Percentiles rank a stretch among this genome's conserved stretches.
Evolutionary conservation across 495 filamentous ascomycete genomes (phyloP).

Genomic region (Xylaria scruposa): DNA sequence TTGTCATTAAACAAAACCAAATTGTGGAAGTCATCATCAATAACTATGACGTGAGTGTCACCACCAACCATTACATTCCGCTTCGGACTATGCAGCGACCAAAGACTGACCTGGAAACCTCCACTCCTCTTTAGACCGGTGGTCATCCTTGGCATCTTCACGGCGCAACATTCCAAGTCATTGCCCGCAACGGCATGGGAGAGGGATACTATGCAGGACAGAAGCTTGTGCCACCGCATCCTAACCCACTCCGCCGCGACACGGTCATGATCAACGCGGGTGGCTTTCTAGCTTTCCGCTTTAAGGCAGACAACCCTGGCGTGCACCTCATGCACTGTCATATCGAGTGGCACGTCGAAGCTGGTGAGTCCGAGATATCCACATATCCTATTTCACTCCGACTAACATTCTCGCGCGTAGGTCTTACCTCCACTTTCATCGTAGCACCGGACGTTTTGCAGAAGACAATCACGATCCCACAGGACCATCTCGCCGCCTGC

Average conservation of each 20-base stretch:
- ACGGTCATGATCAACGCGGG: conserved; percentile 60
- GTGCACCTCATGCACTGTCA: conserved; percentile 85
- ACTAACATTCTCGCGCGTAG: conserved; percentile 46
- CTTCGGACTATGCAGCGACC: conserved; percentile 56
- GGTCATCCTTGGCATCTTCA: conserved; percentile 62
- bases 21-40: conserved; percentile 81
- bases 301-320: conserved; percentile 73
- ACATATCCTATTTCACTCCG: neutral
- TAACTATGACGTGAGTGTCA: conserved; percentile 63
- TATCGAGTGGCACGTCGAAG: conserved; percentile 79
- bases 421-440: conserved; percentile 72
- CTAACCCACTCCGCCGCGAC: conserved; percentile 61
- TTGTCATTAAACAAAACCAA: conserved; percentile 67
- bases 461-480: conserved; percentile 66
- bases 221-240: conserved; percentile 44
- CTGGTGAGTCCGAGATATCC: conserved; percentile 50
- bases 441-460: conserved; percentile 71
- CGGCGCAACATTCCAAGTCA: conserved; percentile 81
- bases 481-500: conserved; percentile 66
- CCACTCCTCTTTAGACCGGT: conserved; percentile 43
- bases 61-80: conserved; percentile 19
- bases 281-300: conserved; percentile 64
- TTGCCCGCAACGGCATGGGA: conserved; percentile 54
- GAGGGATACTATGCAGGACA: conserved; percentile 46
- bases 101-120: conserved; percentile 52